Evolutionary conservation across 2,329 filamentous ascomycete genomes (phyloP).

Genomic region (Ceratocystis cubensis): DNA sequence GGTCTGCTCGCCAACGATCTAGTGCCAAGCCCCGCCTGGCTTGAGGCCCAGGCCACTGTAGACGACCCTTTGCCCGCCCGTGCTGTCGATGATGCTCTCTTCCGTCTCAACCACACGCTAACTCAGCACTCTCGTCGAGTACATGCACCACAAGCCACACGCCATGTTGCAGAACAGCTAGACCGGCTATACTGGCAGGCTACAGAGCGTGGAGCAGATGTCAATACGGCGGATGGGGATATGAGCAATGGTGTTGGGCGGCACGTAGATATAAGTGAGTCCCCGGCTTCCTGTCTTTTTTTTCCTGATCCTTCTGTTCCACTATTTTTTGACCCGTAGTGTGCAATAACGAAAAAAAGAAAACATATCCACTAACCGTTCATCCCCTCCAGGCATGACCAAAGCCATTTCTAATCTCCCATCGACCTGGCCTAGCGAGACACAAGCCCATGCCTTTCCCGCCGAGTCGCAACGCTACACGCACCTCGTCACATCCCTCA

Average conservation of each 20-base stretch:
- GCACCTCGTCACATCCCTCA: conserved; percentile 33
- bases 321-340: too few relatives aligned
- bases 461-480: conserved; percentile 12
- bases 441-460: not conserved
- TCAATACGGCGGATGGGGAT: conserved; percentile 27
- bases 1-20: conserved; percentile 49
- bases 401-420: conserved; percentile 6
- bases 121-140: conserved; percentile 53
- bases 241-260: conserved; percentile 30
- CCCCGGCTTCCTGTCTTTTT: not conserved
- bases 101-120: conserved; percentile 47
- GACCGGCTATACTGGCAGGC: conserved; percentile 48
- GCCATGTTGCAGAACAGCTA: conserved; percentile 62
- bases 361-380: not conserved
- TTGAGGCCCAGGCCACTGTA: conserved; percentile 27
- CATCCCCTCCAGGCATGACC: not conserved
- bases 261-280: conserved; percentile 36
- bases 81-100: conserved; percentile 44
- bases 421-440: not conserved
- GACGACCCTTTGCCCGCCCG: conserved; percentile 34
- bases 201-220: conserved; percentile 31
- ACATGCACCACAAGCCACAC: conserved; percentile 55
- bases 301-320: not conserved
- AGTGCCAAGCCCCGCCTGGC: conserved; percentile 41
- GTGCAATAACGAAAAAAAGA: too few relatives aligned